Evolutionary conservation across 768 basidiomycete genomes (phyloP).

Genomic region (Sutorius australiensis): DNA sequence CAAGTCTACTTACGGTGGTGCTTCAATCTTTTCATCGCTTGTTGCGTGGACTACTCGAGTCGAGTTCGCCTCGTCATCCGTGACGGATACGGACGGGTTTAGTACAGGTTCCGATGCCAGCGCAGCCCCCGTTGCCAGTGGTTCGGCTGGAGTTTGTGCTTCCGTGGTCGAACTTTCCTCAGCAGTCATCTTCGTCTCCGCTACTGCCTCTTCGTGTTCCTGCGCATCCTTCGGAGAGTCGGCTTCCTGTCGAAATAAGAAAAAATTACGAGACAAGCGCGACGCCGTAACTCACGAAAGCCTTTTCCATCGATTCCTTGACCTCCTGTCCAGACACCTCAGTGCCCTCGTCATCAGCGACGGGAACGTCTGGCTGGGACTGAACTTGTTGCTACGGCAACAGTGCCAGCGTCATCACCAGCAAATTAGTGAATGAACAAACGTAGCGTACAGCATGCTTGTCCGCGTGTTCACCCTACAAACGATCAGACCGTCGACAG

Average conservation of each 20-base stretch:
- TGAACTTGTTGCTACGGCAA: constrained; percentile 18
- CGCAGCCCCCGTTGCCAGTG: not conserved
- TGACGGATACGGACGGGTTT: not conserved
- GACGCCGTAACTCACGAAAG: constrained; percentile 19
- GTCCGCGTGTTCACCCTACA: constrained; percentile 15
- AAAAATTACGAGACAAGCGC: not conserved
- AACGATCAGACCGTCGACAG: constrained; percentile 11
- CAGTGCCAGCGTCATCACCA: not conserved
- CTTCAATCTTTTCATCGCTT: constrained; percentile 4
- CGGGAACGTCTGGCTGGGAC: constrained; percentile 9
- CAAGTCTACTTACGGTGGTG: constrained; percentile 15
- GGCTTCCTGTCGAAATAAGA: constrained; percentile 19
- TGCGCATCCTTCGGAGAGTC: constrained; percentile 34
- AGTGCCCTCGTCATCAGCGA: constrained; percentile 32
- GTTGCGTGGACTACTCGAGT: not conserved
- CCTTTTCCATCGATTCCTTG: constrained; percentile 28
- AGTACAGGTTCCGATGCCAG: not conserved
- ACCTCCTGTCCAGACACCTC: constrained; percentile 27
- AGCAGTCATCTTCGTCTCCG: not conserved
- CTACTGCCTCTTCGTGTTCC: constrained; percentile 23
- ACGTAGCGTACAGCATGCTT: constrained; percentile 16
- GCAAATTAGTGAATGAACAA: not conserved
- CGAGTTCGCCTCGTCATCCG: not conserved
- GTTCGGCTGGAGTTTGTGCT: not conserved
- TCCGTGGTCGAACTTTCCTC: not conserved